phyloP scores from a whole-genome alignment of 2,329 filamentous ascomycete species.

The Trichophyton schoenleinii region DNA sequence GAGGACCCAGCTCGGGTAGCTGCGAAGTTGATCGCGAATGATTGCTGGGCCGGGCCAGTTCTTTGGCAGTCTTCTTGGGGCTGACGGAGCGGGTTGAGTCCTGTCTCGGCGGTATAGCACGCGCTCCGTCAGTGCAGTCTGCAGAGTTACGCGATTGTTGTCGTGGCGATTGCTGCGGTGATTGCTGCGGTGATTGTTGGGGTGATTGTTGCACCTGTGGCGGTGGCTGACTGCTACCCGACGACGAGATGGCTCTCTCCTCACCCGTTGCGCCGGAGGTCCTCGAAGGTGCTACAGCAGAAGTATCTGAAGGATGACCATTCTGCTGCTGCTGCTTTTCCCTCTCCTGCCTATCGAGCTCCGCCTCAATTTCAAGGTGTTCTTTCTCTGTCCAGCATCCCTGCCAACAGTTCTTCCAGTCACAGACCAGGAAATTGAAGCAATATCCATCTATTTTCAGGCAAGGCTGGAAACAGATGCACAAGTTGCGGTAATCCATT shows the following conservation, averaged over 20 bases:
- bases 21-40: conserved; percentile 30
- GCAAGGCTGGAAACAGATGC: conserved; percentile 93
- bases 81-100: conserved; percentile 9
- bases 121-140: conserved; percentile 15
- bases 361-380: conserved; percentile 50
- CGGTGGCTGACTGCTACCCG: conserved; percentile 48
- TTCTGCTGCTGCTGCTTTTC: conserved; percentile 8
- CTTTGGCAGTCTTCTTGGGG: conserved; percentile 17
- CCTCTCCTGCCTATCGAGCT: conserved; percentile 25
- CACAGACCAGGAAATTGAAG: conserved; percentile 87
- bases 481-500: conserved; percentile 92
- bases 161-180: conserved; percentile 4
- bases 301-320: neutral
- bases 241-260: conserved; percentile 51
- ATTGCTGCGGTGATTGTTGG: conserved; percentile 9
- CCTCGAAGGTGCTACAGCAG: neutral
- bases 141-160: conserved; percentile 6
- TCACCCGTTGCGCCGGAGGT: conserved; percentile 24
- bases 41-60: neutral
- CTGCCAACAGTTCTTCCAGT: conserved; percentile 96
- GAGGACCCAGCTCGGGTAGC: conserved; percentile 37
- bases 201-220: conserved; percentile 7
- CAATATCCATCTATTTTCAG: conserved; percentile 93
- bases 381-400: conserved; percentile 83
- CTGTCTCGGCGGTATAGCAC: conserved; percentile 19